Evolutionary conservation across 2,329 filamentous ascomycete species (phyloP).

Genomic region (Aureobasidium lini): DNA sequence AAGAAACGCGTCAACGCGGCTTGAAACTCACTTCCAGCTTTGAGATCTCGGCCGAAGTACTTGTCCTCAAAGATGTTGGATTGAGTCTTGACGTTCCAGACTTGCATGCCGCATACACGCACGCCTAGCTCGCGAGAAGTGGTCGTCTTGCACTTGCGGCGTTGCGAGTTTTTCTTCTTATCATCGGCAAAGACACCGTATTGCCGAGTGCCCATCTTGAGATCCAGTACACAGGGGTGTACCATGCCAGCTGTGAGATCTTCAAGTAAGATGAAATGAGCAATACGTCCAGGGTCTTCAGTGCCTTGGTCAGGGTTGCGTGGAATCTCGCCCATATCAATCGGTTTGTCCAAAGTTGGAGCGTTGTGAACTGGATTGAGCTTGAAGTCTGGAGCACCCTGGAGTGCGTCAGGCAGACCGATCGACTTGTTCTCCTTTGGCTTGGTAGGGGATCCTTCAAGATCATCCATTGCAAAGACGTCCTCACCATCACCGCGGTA

Average conservation of each 20-base stretch:
- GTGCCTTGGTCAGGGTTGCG: slow-evolving; percentile 41
- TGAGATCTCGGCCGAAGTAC: slow-evolving; percentile 85
- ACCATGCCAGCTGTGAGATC: slow-evolving; percentile 96
- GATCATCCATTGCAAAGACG: slow-evolving; percentile 61
- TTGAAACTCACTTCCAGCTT: slow-evolving; percentile 82
- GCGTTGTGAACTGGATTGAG: background rate
- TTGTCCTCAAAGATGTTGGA: slow-evolving; percentile 96
- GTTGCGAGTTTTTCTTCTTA: slow-evolving; percentile 89
- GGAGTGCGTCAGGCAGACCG: background rate
- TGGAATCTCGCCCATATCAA: slow-evolving; percentile 23
- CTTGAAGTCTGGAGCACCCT: background rate
- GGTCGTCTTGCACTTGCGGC: slow-evolving; percentile 84
- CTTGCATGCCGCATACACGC: slow-evolving; percentile 88
- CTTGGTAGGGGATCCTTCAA: slow-evolving; percentile 16
- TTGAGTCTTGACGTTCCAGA: slow-evolving; percentile 80
- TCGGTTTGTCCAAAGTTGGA: slow-evolving; percentile 22
- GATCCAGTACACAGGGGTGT: slow-evolving; percentile 88
- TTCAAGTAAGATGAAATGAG: slow-evolving; percentile 88
- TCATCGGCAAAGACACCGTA: slow-evolving; percentile 87
- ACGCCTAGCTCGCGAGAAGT: slow-evolving; percentile 90
- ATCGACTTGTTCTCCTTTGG: slow-evolving; percentile 9
- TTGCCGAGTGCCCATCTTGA: slow-evolving; percentile 98
- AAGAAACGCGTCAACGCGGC: slow-evolving; percentile 81
- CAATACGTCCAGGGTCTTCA: slow-evolving; percentile 53
- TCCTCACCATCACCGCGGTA: slow-evolving; percentile 72